phyloP scores from a whole-genome alignment of 2,329 filamentous ascomycete genomes.

The Fusarium staphyleae region DNA sequence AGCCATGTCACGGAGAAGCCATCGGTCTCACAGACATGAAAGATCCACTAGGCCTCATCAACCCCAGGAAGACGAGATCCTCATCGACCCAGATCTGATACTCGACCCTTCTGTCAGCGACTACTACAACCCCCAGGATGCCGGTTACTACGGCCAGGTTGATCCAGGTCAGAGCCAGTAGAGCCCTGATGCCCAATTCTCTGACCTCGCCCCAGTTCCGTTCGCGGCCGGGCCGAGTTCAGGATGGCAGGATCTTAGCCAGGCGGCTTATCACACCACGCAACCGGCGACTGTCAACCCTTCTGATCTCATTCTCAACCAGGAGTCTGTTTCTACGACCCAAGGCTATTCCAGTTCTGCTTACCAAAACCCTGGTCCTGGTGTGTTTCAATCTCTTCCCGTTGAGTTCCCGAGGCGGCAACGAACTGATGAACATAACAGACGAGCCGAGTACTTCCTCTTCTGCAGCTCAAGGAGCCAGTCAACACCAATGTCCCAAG shows the following conservation, averaged over 20 bases:
- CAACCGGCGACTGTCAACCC: conserved; percentile 27
- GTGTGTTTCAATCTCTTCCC: conserved; percentile 2
- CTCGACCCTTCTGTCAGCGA: not conserved
- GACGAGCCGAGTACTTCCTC: conserved; percentile 19
- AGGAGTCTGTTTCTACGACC: not conserved
- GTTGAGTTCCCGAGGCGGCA: not conserved
- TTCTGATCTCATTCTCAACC: conserved; percentile 9
- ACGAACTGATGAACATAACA: conserved; percentile 1
- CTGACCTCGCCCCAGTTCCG: conserved; percentile 13
- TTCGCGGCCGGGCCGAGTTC: conserved; percentile 11
- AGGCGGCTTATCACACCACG: conserved; percentile 6
- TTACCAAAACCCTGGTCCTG: conserved; percentile 15
- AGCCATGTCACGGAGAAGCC: conserved; percentile 28
- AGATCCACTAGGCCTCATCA: conserved; percentile 15
- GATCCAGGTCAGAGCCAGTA: conserved; percentile 34
- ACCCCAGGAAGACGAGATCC: conserved; percentile 18
- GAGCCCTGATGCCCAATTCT: conserved; percentile 20
- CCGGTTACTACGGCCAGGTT: conserved; percentile 12
- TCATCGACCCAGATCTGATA: conserved; percentile 15
- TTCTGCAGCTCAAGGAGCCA: not conserved
- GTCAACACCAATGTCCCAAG: conserved; percentile 6
- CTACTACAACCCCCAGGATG: not conserved
- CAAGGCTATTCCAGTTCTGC: conserved; percentile 8
- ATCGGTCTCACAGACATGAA: conserved; percentile 20
- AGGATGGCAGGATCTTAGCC: conserved; percentile 25